Conservation (phyloP, 257 asterid genomes). For the Capsicum pubescens region DNA sequence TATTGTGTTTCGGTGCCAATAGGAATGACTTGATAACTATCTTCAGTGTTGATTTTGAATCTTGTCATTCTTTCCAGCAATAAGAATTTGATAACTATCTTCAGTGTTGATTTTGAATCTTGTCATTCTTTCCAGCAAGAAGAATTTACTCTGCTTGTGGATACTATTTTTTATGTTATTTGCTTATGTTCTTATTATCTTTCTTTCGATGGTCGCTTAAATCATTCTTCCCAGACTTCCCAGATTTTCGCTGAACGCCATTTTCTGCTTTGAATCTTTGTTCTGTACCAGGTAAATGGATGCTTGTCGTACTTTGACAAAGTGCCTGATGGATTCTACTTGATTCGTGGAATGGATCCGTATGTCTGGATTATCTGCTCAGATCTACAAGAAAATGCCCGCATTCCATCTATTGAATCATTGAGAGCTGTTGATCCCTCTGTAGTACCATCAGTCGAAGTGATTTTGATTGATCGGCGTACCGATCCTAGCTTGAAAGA, state of each 20-base stretch:
- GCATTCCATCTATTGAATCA: slow-evolving; percentile 87
- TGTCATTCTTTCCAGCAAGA: background rate
- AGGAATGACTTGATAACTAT: background rate
- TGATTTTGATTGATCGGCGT: slow-evolving; percentile 68
- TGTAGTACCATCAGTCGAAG: slow-evolving; percentile 67
- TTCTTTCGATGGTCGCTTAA: background rate
- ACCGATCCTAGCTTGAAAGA: slow-evolving; percentile 85
- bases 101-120: slow-evolving; percentile 12
- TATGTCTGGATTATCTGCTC: slow-evolving; percentile 91
- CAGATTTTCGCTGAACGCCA: background rate
- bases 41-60: slow-evolving; percentile 4
- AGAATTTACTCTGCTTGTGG: slow-evolving; percentile 11
- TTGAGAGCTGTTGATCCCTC: slow-evolving; percentile 72
- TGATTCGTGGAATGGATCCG: slow-evolving; percentile 94
- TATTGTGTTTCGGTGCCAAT: background rate
- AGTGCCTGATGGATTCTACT: slow-evolving; percentile 83
- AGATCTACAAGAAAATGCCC: slow-evolving; percentile 85
- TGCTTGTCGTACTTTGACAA: slow-evolving; percentile 83
- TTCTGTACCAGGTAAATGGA: slow-evolving; percentile 78
- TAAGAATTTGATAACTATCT: background rate
- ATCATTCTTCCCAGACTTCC: slow-evolving; percentile 23
- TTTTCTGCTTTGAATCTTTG: slow-evolving; percentile 20
- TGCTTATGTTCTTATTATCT: slow-evolving; percentile 12
- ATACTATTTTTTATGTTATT: background rate
- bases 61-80: background rate